Evolutionary conservation across 805 yeast genomes (phyloP).

Genomic region (Kodamaea fukazawae): DNA sequence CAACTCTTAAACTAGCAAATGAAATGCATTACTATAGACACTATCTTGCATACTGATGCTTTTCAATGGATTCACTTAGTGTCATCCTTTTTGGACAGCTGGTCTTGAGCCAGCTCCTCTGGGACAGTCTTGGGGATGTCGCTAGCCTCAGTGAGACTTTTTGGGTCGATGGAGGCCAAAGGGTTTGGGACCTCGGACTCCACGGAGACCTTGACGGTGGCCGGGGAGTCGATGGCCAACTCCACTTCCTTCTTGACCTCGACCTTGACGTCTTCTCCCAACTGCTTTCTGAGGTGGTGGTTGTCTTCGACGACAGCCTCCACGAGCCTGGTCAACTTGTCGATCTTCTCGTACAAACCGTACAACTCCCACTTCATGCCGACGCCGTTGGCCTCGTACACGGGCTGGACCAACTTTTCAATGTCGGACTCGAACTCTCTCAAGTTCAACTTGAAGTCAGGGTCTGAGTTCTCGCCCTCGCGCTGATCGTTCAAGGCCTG

Average conservation of each 20-base stretch:
- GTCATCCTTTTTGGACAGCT: no score
- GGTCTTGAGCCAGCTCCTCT: no score
- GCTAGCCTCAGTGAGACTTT: no score
- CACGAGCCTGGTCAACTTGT: constrained; percentile 41
- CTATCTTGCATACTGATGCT: no score
- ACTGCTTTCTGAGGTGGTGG: constrained; percentile 17
- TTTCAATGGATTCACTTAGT: no score
- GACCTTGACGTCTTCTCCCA: not conserved
- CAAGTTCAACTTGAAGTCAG: constrained; percentile 56
- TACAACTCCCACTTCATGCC: constrained; percentile 68
- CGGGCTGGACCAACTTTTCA: constrained; percentile 54
- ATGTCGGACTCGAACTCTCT: constrained; percentile 51
- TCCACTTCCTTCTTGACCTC: not conserved
- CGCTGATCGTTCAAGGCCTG: constrained; percentile 48
- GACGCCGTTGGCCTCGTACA: constrained; percentile 48
- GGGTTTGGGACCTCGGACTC: constrained; percentile 6
- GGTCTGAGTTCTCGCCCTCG: constrained; percentile 66
- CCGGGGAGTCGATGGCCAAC: not conserved
- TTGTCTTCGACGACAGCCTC: constrained; percentile 37
- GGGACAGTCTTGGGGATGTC: no score
- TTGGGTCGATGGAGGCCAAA: constrained; percentile 5
- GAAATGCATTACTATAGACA: no score
- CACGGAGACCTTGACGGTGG: constrained; percentile 2
- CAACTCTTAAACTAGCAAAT: no score
- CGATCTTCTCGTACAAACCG: constrained; percentile 52